phyloP scores from a whole-genome alignment of 2,329 filamentous ascomycete genomes.

The Penicillium sp. region DNA sequence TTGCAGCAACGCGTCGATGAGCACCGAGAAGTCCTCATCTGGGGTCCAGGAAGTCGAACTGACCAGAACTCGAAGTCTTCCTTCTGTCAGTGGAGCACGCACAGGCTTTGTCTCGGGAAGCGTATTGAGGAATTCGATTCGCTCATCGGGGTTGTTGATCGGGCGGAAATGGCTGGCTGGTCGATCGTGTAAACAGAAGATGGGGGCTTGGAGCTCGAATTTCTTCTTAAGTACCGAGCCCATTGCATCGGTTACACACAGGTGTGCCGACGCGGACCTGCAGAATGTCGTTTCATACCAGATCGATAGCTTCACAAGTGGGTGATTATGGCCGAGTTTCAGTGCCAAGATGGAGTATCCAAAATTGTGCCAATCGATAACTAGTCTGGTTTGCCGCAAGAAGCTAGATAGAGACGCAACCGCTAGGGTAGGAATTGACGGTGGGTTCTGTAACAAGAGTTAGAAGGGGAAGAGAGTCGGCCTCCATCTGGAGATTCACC shows the following conservation, averaged over 20 bases:
- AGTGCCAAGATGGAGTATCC: slow-evolving; percentile 85
- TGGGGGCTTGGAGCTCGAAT: slow-evolving; percentile 61
- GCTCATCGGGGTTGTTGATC: slow-evolving; percentile 47
- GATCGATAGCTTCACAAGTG: slow-evolving; percentile 71
- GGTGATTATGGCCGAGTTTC: slow-evolving; percentile 60
- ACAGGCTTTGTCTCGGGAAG: slow-evolving; percentile 62
- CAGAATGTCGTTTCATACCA: slow-evolving; percentile 73
- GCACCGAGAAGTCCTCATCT: slow-evolving; percentile 87
- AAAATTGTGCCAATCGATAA: slow-evolving; percentile 99
- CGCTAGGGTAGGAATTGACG: slow-evolving; percentile 84
- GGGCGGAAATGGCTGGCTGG: slow-evolving; percentile 80
- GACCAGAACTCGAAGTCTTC: slow-evolving; percentile 66
- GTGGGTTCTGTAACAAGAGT: slow-evolving; percentile 65
- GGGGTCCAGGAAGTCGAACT: slow-evolving; percentile 97
- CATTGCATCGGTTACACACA: slow-evolving; percentile 91
- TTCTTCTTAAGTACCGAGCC: slow-evolving; percentile 62
- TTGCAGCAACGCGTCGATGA: slow-evolving; percentile 73
- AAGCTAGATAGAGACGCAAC: slow-evolving; percentile 68
- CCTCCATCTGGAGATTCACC: slow-evolving; percentile 40
- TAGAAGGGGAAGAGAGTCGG: not conserved
- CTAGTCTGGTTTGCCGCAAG: slow-evolving; percentile 71
- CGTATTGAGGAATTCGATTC: slow-evolving; percentile 58
- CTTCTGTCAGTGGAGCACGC: slow-evolving; percentile 55
- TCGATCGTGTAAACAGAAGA: slow-evolving; percentile 77
- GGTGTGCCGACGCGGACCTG: slow-evolving; percentile 64